phyloP scores from a whole-genome alignment of 1,284 basidiomycete genomes.

The Tylopilus orsonianus region DNA sequence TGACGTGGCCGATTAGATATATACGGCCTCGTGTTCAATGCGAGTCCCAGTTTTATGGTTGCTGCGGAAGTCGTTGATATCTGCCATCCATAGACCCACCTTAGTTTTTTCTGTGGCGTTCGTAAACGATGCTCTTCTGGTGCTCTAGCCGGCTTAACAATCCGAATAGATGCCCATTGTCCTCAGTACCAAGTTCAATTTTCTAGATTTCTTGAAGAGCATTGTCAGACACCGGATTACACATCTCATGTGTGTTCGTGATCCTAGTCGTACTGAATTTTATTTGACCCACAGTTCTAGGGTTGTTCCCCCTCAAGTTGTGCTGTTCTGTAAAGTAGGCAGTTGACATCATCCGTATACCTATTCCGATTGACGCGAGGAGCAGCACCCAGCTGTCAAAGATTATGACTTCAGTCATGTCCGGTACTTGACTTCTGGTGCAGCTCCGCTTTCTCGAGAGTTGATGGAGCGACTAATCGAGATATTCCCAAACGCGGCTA shows the following conservation, averaged over 20 bases:
- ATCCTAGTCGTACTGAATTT: constrained; percentile 13
- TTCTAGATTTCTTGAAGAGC: constrained; percentile 51
- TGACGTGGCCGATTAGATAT: constrained; percentile 39
- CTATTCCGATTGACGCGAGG: constrained; percentile 10
- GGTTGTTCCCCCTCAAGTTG: constrained; percentile 55
- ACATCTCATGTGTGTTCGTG: constrained; percentile 45
- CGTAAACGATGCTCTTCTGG: neutral
- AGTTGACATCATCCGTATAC: neutral
- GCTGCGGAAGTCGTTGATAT: neutral
- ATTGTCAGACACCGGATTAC: constrained; percentile 54
- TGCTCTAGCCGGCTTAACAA: constrained; percentile 2
- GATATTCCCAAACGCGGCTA: constrained; percentile 43
- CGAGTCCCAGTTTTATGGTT: constrained; percentile 17
- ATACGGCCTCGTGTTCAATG: constrained; percentile 49
- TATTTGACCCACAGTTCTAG: constrained; percentile 35
- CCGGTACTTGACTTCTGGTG: constrained; percentile 51
- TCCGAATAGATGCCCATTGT: constrained; percentile 44
- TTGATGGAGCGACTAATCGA: constrained; percentile 46
- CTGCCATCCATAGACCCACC: constrained; percentile 36
- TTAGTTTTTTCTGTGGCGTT: constrained; percentile 44
- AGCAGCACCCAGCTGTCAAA: constrained; percentile 51
- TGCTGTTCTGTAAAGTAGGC: constrained; percentile 58
- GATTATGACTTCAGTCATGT: constrained; percentile 55
- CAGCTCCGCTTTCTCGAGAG: constrained; percentile 60
- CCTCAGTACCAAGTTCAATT: constrained; percentile 51